phyloP scores from a whole-genome alignment of 352 stramenopile species.

The Phytophthora sansomeana region DNA sequence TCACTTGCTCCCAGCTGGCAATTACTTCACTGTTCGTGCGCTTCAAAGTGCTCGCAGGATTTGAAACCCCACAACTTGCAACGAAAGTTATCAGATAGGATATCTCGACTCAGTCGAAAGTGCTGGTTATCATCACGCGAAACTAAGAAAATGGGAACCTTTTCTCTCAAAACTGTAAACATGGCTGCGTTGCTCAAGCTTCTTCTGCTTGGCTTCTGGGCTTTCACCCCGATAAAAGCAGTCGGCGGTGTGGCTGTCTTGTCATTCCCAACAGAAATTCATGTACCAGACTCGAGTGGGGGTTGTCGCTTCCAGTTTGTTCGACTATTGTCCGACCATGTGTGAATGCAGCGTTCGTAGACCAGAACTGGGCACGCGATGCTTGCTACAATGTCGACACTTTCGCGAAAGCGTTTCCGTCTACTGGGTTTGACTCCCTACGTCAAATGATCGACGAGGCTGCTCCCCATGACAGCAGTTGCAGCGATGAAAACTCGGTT shows the following conservation, averaged over 20 bases:
- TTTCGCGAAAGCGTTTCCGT: conserved; percentile 36
- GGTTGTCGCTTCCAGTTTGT: conserved; percentile 9
- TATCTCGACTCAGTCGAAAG: too few relatives aligned
- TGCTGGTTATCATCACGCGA: too few relatives aligned
- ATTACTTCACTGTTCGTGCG: conserved; percentile 14
- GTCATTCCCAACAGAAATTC: conserved; percentile 11
- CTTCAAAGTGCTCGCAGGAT: conserved; percentile 3
- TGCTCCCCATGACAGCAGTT: conserved; percentile 21
- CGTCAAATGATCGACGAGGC: conserved; percentile 35
- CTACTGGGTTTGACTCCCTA: conserved; percentile 29
- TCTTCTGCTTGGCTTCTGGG: not conserved
- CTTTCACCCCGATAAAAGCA: not conserved
- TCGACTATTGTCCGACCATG: conserved; percentile 13
- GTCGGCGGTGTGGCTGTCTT: conserved; percentile 13
- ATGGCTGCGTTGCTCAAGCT: conserved; percentile 4
- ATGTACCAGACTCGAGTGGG: not conserved
- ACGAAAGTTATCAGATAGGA: not conserved
- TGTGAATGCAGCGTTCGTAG: conserved; percentile 19
- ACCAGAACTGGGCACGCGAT: conserved; percentile 35
- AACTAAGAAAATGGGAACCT: conserved; percentile 15
- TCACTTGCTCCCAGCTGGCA: conserved; percentile 10
- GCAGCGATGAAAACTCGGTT: conserved; percentile 1
- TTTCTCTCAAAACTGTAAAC: not conserved
- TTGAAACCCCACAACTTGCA: not conserved
- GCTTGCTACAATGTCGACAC: conserved; percentile 37